phyloP scores from a whole-genome alignment of 2,329 filamentous ascomycete genomes.

The Thielaviopsis musarum region DNA sequence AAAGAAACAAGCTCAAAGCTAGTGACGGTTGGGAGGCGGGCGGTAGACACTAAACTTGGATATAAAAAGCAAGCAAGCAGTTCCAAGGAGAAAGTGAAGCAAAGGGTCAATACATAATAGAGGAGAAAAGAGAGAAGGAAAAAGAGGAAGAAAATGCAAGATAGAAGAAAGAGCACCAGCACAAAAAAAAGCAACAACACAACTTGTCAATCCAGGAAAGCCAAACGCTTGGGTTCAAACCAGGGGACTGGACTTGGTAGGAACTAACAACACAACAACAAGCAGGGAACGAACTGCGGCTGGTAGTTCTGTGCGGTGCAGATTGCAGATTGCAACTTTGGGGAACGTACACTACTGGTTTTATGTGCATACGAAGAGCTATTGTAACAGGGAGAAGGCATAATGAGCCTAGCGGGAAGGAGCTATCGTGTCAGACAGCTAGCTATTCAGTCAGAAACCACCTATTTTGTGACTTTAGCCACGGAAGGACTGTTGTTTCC shows the following conservation, averaged over 20 bases:
- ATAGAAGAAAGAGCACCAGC: not conserved
- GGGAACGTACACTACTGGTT: too few relatives aligned
- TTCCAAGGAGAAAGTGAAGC: not conserved
- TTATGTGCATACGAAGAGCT: too few relatives aligned
- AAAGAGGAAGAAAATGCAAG: not conserved
- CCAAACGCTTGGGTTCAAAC: not conserved
- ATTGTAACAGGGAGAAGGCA: not conserved
- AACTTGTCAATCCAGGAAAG: not conserved
- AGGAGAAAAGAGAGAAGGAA: not conserved
- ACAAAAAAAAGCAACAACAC: not conserved
- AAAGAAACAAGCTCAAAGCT: not conserved
- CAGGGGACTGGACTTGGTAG: not conserved
- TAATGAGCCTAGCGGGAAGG: too few relatives aligned
- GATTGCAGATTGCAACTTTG: too few relatives aligned
- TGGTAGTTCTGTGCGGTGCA: too few relatives aligned
- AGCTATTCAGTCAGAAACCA: not conserved
- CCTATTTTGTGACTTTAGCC: not conserved
- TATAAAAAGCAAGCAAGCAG: not conserved
- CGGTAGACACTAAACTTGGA: too few relatives aligned
- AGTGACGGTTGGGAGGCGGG: not conserved
- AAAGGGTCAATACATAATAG: not conserved
- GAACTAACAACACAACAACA: not conserved
- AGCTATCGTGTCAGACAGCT: too few relatives aligned
- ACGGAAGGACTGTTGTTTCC: too few relatives aligned
- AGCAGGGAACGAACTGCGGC: too few relatives aligned